Percentiles rank a stretch among this genome's conserved stretches.
These are phyloP conservation scores for Dipodascopsis uninucleata DNA, from an alignment of 805 yeast genomes.

Conservation along the genomic window DNA sequence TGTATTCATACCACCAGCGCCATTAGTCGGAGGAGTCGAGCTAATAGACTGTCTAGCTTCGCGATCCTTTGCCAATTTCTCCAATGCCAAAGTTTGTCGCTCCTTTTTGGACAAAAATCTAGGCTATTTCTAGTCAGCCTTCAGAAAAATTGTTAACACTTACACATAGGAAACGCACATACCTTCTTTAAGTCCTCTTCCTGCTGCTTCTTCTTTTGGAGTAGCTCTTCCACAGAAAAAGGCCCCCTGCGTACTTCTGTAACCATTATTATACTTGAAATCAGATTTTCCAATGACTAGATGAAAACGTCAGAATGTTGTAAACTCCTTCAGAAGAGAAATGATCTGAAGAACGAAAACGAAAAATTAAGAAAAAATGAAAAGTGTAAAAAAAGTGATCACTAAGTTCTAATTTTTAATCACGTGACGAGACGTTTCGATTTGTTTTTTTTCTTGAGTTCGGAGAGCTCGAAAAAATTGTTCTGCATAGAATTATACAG, in stretches of 20 bases:
- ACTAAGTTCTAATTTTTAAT: too few relatives aligned
- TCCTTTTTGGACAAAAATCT: conserved; percentile 48
- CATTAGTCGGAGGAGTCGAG: neutral
- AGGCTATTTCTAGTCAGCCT: conserved; percentile 34
- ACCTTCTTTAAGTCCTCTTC: conserved; percentile 25
- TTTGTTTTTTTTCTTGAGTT: too few relatives aligned
- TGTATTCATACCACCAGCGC: neutral
- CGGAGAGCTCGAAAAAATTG: too few relatives aligned
- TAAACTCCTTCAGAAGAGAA: too few relatives aligned
- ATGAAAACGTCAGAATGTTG: neutral
- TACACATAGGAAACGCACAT: neutral
- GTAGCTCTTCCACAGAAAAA: conserved; percentile 35
- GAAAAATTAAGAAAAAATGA: too few relatives aligned
- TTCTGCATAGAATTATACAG: too few relatives aligned
- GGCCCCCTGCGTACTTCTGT: conserved; percentile 26
- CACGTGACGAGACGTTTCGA: too few relatives aligned
- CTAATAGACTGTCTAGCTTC: conserved; percentile 1
- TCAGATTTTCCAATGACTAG: neutral
- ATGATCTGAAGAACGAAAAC: too few relatives aligned
- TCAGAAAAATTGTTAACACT: neutral
- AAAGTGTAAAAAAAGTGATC: too few relatives aligned
- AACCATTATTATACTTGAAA: neutral
- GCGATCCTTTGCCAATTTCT: conserved; percentile 24
- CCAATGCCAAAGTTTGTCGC: conserved; percentile 39
- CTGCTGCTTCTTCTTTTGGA: conserved; percentile 26